phyloP scores from a whole-genome alignment of 2,329 filamentous ascomycete genomes.

The Catunica adiposa region DNA sequence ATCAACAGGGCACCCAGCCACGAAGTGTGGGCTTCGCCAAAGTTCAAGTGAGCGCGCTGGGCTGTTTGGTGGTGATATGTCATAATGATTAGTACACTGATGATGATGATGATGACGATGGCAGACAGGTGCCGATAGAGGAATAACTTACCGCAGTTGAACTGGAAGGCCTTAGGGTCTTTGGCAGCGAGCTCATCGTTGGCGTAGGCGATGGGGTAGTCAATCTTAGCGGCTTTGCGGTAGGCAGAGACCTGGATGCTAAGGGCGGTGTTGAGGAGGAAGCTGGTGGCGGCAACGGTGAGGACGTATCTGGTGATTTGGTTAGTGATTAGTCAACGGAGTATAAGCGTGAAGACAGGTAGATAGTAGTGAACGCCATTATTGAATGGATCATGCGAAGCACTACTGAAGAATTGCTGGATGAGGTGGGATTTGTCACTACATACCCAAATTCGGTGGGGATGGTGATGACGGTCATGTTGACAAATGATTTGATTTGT shows the following conservation, averaged over 20 bases:
- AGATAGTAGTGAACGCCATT: background rate
- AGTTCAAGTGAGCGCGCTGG: slow-evolving; percentile 47
- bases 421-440: background rate
- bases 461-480: slow-evolving; percentile 29
- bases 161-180: slow-evolving; percentile 35
- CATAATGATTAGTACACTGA: background rate
- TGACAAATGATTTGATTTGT: slow-evolving; percentile 15
- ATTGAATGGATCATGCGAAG: background rate
- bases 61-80: slow-evolving; percentile 21
- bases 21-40: slow-evolving; percentile 41
- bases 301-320: slow-evolving; percentile 40
- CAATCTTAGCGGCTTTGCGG: slow-evolving; percentile 36
- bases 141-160: slow-evolving; percentile 41
- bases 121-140: too few species aligned
- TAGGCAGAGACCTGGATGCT: slow-evolving; percentile 27
- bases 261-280: slow-evolving; percentile 42
- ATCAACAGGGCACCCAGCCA: slow-evolving; percentile 37
- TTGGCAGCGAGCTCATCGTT: slow-evolving; percentile 35
- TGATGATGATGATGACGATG: slow-evolving; percentile 10
- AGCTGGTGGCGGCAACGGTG: slow-evolving; percentile 36
- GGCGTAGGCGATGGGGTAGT: slow-evolving; percentile 43
- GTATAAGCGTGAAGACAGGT: background rate
- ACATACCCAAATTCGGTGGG: slow-evolving; percentile 36
- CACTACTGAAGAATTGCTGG: background rate
- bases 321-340: background rate